Evolutionary conservation across 768 basidiomycete genomes (phyloP).

Genomic region (Melanogaster broomeanus): DNA sequence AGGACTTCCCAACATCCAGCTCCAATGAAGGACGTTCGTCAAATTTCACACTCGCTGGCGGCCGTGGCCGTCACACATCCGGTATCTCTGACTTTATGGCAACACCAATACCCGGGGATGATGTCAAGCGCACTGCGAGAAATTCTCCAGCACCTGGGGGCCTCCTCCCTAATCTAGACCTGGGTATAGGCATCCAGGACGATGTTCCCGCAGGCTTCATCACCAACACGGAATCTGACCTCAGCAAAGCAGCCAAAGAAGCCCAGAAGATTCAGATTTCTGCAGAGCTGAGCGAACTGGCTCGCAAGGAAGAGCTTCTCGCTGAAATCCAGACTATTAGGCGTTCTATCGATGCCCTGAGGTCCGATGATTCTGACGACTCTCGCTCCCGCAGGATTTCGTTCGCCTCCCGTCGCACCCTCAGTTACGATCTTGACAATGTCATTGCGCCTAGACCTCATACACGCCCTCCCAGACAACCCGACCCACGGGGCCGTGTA

Average conservation of each 20-base stretch:
- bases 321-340: slow-evolving; percentile 80
- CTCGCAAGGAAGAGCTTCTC: slow-evolving; percentile 69
- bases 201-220: slow-evolving; percentile 77
- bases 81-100: slow-evolving; percentile 75
- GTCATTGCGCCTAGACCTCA: slow-evolving; percentile 55
- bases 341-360: slow-evolving; percentile 74
- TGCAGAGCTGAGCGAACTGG: slow-evolving; percentile 52
- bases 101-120: slow-evolving; percentile 62
- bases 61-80: slow-evolving; percentile 62
- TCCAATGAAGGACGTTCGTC: slow-evolving; percentile 44
- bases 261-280: slow-evolving; percentile 38
- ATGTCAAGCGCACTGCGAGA: slow-evolving; percentile 51
- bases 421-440: slow-evolving; percentile 64
- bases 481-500: slow-evolving; percentile 67
- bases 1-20: slow-evolving; percentile 56
- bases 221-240: slow-evolving; percentile 39
- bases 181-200: slow-evolving; percentile 72
- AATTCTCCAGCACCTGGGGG: slow-evolving; percentile 50
- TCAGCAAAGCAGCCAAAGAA: slow-evolving; percentile 31
- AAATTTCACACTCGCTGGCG: slow-evolving; percentile 49
- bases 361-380: slow-evolving; percentile 58
- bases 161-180: slow-evolving; percentile 69
- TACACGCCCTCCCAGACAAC: slow-evolving; percentile 67
- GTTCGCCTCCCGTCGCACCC: slow-evolving; percentile 63
- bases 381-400: slow-evolving; percentile 67